Base-by-base conservation (phyloP, 306 rosid genomes). In the Morella rubra region DNA sequence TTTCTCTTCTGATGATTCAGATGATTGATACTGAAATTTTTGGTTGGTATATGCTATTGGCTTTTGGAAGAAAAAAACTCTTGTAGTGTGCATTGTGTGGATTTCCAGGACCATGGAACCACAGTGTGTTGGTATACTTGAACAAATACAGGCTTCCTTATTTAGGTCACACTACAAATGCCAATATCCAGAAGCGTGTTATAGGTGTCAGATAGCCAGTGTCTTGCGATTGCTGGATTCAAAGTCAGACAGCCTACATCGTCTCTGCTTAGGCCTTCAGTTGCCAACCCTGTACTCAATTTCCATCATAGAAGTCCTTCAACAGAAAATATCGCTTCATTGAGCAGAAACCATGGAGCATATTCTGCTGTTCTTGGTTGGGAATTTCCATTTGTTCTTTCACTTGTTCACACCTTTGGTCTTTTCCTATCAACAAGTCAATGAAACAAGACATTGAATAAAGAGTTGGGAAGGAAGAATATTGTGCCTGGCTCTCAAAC, bases 21-120 rank as follows among this genome's bases (percentile, higher is more conserved):
- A 19, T 64, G 27, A 69, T 70, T 62, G 50, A 47, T 77, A 66
- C 52, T 72, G 55, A 59, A 44, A 40, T 41, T 51, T 44, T 72
- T 71, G 65, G 71, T 58, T 76, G 81, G 68, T 61, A 62, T 66
- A 19, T 78, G 69, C 51, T 41, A 18, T 73, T 81, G 51, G 47
- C 45, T 15, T 51, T 41, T 18, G 27, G 37, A 44, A 7, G 8
- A 7, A 32, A 7, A 65, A 18, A 42, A 2, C 27, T 62, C 5
- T 11, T 40, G 24, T 65, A 18, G 18, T 44, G 11, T 20, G 37
- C 3, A 4, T 22, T 65, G 4, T 65, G 10, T 41, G 27, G 69
- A 15, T 64, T 40, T 24, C 56, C 5, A 20, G 37, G 59, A 56
- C 20, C 27, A 56, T n/a, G 10, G 62, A 20, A 20, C 62, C 27